Conservation (phyloP, 495 filamentous ascomycete genomes). For the Apiosordaria backusii region DNA sequence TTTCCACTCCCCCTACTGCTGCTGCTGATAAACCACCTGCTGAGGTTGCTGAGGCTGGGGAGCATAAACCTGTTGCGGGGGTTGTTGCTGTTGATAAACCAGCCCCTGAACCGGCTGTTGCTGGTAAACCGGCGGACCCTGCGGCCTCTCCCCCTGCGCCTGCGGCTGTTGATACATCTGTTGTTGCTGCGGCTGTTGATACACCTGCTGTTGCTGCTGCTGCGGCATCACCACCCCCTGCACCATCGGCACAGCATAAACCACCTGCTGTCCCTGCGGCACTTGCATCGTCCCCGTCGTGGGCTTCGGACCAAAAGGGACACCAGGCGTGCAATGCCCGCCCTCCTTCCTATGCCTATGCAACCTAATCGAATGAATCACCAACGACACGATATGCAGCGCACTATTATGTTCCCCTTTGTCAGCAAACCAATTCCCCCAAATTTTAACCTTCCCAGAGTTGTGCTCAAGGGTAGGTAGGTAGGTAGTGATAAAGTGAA, state of each 20-base stretch:
- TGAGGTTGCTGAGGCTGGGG: background rate
- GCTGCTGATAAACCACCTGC: background rate
- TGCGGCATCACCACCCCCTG: background rate
- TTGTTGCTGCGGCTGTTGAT: conserved; percentile 18
- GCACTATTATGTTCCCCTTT: conserved; percentile 24
- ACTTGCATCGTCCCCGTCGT: background rate
- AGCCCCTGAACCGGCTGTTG: no score
- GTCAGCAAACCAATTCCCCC: background rate
- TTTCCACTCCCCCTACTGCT: no score
- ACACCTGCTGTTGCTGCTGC: conserved; percentile 18
- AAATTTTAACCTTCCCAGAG: no score
- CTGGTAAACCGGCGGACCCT: background rate
- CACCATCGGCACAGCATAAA: background rate
- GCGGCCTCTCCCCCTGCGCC: background rate
- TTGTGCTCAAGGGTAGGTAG: no score
- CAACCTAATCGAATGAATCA: conserved; percentile 38
- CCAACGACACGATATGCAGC: conserved; percentile 38
- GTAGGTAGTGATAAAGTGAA: background rate
- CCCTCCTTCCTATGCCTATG: conserved; percentile 47
- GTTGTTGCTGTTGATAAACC: no score
- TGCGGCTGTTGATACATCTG: conserved; percentile 4
- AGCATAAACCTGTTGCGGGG: background rate
- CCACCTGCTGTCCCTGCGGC: background rate
- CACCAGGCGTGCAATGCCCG: conserved; percentile 35
- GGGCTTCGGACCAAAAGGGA: background rate